Conservation (phyloP, 768 basidiomycete species). For the Amanita brunnescens region DNA sequence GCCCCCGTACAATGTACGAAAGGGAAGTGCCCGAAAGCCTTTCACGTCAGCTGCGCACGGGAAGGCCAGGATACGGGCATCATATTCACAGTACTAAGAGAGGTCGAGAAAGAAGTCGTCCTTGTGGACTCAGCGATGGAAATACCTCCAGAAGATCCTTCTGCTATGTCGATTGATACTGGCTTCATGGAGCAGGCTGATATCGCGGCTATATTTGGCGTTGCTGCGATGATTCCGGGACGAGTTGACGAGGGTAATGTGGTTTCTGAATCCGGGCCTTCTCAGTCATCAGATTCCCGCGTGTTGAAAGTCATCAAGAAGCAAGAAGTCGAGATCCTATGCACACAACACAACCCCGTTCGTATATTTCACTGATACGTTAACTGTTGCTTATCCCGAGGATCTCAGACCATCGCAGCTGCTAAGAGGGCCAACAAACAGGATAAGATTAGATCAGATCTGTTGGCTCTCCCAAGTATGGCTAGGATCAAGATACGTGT, state of each 20-base stretch:
- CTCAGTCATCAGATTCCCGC: slow-evolving; percentile 11
- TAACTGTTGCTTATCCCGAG: slow-evolving; percentile 1
- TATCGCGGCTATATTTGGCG: neutral
- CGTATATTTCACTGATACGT: slow-evolving; percentile 20
- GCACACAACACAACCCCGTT: slow-evolving; percentile 88
- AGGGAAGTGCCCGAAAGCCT: slow-evolving; percentile 89
- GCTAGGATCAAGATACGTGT: slow-evolving; percentile 79
- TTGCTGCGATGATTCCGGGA: neutral
- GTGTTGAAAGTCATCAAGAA: slow-evolving; percentile 69
- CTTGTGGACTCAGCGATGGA: slow-evolving; percentile 35
- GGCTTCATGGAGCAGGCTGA: neutral
- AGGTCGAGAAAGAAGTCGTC: slow-evolving; percentile 78
- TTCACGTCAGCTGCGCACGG: slow-evolving; percentile 86
- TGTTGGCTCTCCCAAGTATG: slow-evolving; percentile 62
- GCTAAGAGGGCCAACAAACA: slow-evolving; percentile 69
- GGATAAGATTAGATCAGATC: slow-evolving; percentile 60
- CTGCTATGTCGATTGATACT: slow-evolving; percentile 24
- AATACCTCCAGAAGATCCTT: slow-evolving; percentile 2
- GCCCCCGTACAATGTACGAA: slow-evolving; percentile 90
- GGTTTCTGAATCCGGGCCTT: slow-evolving; percentile 6
- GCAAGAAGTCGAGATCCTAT: slow-evolving; percentile 66
- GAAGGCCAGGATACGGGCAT: slow-evolving; percentile 45
- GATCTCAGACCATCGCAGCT: slow-evolving; percentile 57
- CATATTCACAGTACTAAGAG: slow-evolving; percentile 51
- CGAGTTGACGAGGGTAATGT: neutral